phyloP scores from a whole-genome alignment of 345 rosid genomes.

The Syzygium jambos region DNA sequence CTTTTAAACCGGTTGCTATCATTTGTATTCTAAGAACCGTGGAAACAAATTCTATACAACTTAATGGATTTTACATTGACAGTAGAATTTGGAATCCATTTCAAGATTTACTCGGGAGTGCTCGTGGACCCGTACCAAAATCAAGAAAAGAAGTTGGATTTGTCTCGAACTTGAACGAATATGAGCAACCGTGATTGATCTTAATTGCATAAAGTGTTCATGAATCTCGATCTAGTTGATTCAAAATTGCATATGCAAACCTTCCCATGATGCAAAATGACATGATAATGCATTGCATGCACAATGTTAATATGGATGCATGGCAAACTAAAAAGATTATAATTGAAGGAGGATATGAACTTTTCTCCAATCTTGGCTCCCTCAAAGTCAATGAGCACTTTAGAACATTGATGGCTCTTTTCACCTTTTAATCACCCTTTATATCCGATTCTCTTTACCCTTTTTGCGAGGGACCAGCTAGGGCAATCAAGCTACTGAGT shows the following conservation, averaged over 20 bases:
- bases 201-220: neutral
- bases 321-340: neutral
- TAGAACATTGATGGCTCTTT: neutral
- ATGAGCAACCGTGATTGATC: neutral
- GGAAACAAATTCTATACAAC: neutral
- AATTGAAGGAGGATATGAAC: neutral
- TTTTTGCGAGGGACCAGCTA: neutral
- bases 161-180: neutral
- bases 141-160: neutral
- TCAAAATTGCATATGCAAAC: neutral
- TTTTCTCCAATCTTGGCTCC: neutral
- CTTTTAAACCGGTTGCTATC: neutral
- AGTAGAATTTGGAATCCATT: neutral
- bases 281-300: neutral
- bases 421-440: neutral
- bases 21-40: rapidly evolving
- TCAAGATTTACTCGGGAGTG: neutral
- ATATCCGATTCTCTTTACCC: neutral
- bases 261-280: neutral
- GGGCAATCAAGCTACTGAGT: neutral
- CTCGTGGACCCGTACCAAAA: neutral
- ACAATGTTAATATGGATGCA: neutral
- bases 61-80: neutral
- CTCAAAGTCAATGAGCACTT: neutral
- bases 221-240: neutral